phyloP scores from a whole-genome alignment of 768 basidiomycete species.

The Leccinum subgranulosum region DNA sequence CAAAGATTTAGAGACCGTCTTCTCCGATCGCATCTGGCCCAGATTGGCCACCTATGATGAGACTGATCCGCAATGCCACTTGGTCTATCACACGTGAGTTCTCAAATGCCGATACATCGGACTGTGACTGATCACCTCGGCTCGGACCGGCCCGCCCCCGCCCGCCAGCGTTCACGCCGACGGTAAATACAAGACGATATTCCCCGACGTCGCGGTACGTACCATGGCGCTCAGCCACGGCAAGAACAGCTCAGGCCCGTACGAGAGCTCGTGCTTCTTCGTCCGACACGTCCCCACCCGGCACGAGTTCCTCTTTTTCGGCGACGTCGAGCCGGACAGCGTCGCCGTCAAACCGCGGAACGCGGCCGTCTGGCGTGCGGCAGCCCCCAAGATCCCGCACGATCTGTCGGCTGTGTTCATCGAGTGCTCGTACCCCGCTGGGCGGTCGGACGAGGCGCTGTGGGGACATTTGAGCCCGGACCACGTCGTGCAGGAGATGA shows the following conservation, averaged over 20 bases:
- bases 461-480: constrained; percentile 88
- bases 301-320: constrained; percentile 88
- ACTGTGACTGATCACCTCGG: not conserved
- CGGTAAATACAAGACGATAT: constrained; percentile 49
- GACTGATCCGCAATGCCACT: constrained; percentile 53
- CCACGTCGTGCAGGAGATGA: constrained; percentile 74
- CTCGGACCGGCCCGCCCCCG: not conserved
- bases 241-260: constrained; percentile 47
- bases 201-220: constrained; percentile 57
- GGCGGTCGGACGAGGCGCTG: constrained; percentile 61
- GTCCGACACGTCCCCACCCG: constrained; percentile 59
- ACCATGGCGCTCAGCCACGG: constrained; percentile 76
- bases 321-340: constrained; percentile 88
- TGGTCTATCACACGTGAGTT: constrained; percentile 65
- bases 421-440: constrained; percentile 87
- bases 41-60: constrained; percentile 75
- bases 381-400: constrained; percentile 72
- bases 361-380: constrained; percentile 73
- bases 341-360: constrained; percentile 61
- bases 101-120: constrained; percentile 1
- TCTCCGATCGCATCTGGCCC: constrained; percentile 83
- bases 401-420: constrained; percentile 81
- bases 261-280: constrained; percentile 85
- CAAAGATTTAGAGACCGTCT: constrained; percentile 65
- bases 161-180: constrained; percentile 49